A percentile compares a stretch with the other conserved stretches of the same genome.
These are phyloP conservation scores for Scedosporium aurantiacum DNA, from an alignment of 2,329 filamentous ascomycete species.

Conservation along the genomic window DNA sequence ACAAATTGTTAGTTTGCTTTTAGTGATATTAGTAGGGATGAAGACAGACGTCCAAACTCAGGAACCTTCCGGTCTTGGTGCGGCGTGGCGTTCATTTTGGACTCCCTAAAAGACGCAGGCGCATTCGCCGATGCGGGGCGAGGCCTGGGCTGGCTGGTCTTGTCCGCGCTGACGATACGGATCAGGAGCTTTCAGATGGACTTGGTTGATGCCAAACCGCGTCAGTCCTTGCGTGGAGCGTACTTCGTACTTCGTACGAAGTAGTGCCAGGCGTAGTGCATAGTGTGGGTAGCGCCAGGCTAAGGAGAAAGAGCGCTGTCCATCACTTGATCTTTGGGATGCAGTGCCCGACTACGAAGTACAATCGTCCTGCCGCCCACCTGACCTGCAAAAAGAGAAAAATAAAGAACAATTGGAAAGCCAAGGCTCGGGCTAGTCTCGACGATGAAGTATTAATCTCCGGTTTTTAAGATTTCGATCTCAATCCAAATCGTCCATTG, in stretches of 20 bases:
- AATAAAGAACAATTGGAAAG: neutral
- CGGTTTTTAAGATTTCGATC: neutral
- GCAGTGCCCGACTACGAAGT: too few species aligned
- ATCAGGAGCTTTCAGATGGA: neutral
- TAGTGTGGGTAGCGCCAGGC: neutral
- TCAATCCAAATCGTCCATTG: neutral
- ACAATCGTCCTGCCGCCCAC: too few species aligned
- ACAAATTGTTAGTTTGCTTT: neutral
- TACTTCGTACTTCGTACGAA: too few species aligned
- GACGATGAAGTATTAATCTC: neutral
- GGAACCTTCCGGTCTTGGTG: neutral
- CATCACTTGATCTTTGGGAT: neutral
- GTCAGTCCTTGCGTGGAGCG: neutral
- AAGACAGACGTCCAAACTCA: neutral
- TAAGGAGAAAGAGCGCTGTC: neutral
- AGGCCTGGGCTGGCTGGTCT: neutral
- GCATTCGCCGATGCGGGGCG: neutral
- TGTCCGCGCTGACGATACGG: too few species aligned
- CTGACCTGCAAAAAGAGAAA: neutral
- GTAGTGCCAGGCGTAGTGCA: too few species aligned
- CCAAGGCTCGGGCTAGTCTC: too few species aligned
- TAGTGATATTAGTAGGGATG: neutral
- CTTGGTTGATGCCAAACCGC: neutral
- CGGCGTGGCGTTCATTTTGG: neutral
- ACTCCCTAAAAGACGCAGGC: neutral